Evolutionary conservation across 2,329 filamentous ascomycete genomes (phyloP), one percentile per base, ranked within the genome.

Genomic region (Grosmannia huntii): DNA sequence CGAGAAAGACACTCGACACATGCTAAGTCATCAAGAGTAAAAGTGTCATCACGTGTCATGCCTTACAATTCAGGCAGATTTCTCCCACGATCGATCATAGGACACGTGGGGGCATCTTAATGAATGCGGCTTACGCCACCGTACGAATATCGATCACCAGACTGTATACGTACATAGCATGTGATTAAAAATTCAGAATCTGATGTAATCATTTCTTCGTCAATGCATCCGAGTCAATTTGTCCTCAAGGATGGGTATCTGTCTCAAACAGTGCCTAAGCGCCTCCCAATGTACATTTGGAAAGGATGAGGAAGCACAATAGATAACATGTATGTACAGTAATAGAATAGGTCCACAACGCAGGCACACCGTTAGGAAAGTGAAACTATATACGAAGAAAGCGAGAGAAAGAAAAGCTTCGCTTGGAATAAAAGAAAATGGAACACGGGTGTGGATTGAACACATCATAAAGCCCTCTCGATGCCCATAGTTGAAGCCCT

Each of bases 21-120:
- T 55, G 53, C 36, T 48, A 55, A 55, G 53, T 55, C 53, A 55
- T 46, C 50, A 23, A 52, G 28, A 55, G 21, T 36, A 49, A 41
- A 50, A 21, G 21, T 57, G 36, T 28, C 36, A 57, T 52, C 27
- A 49, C 36, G 56, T 38, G 27, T 38, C 10, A 1, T 54, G 57
- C 57, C 57, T 56, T 36, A 16, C 21, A 33, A 52, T 44, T 56
- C 33, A 59, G 57, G 57, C 57, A 16, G 1, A 11, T 19, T n/a
- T 33, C 11, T 54, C 48, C 48, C 44, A 14, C 19, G 41, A 44
- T 44, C 36, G 36, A 9, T 16, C 36, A 38, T 16, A 38, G 36
- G 12, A 38, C 19, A 46, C 14, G 41, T 46, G 41, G 41, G 16
- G 36, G 12, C 16, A 14, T 16, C 36, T 16, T 7, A 28, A 28